Evolutionary conservation across 805 yeast species (phyloP).

Genomic region (Ogataea kodamae): DNA sequence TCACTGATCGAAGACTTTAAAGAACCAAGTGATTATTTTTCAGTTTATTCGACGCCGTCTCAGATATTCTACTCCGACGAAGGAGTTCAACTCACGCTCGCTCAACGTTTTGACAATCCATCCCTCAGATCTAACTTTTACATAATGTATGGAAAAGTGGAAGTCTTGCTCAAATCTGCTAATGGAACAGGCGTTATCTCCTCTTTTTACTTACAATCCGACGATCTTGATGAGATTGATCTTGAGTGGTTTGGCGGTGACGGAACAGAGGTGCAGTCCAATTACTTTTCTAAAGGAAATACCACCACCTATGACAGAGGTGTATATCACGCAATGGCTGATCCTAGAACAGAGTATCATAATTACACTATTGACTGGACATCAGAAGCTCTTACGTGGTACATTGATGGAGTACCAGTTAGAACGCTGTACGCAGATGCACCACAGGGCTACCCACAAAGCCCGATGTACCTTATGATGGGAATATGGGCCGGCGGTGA

Average conservation of each 20-base stretch:
- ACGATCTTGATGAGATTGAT: conserved; percentile 88
- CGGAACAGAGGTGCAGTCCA: conserved; percentile 66
- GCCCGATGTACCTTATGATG: conserved; percentile 73
- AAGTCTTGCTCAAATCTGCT: conserved; percentile 68
- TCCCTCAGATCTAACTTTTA: conserved; percentile 73
- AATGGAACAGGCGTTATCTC: conserved; percentile 78
- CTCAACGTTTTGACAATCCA: conserved; percentile 71
- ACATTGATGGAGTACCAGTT: conserved; percentile 62
- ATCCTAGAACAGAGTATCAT: conserved; percentile 59
- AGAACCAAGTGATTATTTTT: conserved; percentile 42
- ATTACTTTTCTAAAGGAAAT: conserved; percentile 78
- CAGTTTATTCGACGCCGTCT: conserved; percentile 40
- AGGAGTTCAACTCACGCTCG: conserved; percentile 63
- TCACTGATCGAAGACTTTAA: conserved; percentile 52
- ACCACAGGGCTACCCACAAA: conserved; percentile 77
- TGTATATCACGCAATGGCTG: conserved; percentile 54
- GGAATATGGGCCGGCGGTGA: conserved; percentile 89
- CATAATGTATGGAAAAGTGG: conserved; percentile 85
- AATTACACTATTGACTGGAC: conserved; percentile 88
- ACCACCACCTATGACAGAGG: conserved; percentile 80
- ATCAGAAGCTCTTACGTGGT: conserved; percentile 61
- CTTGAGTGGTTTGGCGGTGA: conserved; percentile 86
- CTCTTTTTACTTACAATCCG: conserved; percentile 74
- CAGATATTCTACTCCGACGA: conserved; percentile 44
- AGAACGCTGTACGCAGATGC: conserved; percentile 57